Percentiles rank a stretch among this genome's conserved stretches.
Evolutionary conservation across 2,329 filamentous ascomycete genomes (phyloP).

Genomic region (Colletotrichum sojae): DNA sequence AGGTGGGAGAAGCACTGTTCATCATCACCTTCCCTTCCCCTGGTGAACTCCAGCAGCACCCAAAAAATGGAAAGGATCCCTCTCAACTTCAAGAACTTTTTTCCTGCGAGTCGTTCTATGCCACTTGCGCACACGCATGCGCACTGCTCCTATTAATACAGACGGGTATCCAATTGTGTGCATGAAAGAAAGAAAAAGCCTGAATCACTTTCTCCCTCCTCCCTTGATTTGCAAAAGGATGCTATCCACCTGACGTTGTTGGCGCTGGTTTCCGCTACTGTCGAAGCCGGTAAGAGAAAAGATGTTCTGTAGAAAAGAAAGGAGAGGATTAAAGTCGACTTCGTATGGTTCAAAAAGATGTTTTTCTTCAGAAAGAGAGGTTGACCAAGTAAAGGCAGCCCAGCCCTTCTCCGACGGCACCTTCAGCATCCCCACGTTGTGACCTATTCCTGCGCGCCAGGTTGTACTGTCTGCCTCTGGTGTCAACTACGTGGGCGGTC

Average conservation of each 20-base stretch:
- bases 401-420: background rate
- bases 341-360: slow-evolving; percentile 10
- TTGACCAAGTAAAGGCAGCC: slow-evolving; percentile 3
- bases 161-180: slow-evolving; percentile 18
- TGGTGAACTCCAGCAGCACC: background rate
- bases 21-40: too few relatives aligned
- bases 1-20: too few relatives aligned
- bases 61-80: slow-evolving; percentile 16
- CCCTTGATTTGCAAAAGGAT: slow-evolving; percentile 4
- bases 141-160: slow-evolving; percentile 50
- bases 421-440: background rate
- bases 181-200: slow-evolving; percentile 28
- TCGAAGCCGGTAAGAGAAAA: slow-evolving; percentile 18
- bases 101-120: slow-evolving; percentile 42
- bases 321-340: slow-evolving; percentile 22
- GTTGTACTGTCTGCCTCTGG: too few relatives aligned
- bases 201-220: too few relatives aligned
- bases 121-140: slow-evolving; percentile 16
- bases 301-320: background rate
- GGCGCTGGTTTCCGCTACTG: slow-evolving; percentile 17
- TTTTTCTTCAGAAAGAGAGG: background rate
- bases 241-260: slow-evolving; percentile 4
- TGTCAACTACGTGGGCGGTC: too few relatives aligned
- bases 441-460: background rate
- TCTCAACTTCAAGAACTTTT: slow-evolving; percentile 32